phyloP scores from a whole-genome alignment of 306 rosid species.

The Cucurbita moschata region DNA sequence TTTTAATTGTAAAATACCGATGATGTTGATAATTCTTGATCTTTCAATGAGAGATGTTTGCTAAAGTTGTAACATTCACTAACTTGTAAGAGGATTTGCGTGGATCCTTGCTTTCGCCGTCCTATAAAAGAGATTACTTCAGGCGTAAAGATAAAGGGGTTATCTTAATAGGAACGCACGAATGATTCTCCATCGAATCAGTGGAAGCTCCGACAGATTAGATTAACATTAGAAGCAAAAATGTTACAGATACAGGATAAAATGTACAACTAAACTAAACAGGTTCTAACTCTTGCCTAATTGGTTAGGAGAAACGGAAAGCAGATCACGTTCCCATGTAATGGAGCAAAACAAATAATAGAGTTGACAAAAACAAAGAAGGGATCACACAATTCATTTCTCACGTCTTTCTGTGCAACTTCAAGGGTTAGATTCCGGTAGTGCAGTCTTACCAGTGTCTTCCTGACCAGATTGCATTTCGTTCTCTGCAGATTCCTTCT shows the following conservation, averaged over 20 bases:
- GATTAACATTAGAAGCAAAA: neutral
- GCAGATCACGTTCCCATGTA: neutral
- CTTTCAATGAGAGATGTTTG: neutral
- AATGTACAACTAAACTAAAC: neutral
- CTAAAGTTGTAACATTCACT: neutral
- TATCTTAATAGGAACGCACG: neutral
- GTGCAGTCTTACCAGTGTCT: conserved; percentile 5
- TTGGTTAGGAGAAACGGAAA: neutral
- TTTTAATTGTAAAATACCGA: neutral
- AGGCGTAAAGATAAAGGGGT: neutral
- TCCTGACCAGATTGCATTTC: conserved; percentile 10
- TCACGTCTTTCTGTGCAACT: neutral
- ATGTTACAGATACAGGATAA: neutral
- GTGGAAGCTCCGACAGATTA: neutral
- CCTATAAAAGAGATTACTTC: neutral
- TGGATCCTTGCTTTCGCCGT: neutral
- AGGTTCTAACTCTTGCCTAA: neutral
- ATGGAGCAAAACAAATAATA: neutral
- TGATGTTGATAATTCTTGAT: neutral
- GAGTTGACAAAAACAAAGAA: neutral
- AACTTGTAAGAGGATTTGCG: neutral
- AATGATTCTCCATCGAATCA: neutral
- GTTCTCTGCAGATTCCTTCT: conserved; percentile 20
- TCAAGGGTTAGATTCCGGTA: neutral
- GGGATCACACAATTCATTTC: conserved; percentile 3